Percentiles rank a stretch among this genome's conserved stretches.
Evolutionary conservation across 257 asterid genomes (phyloP).

Genomic region (Solanum tarapatanum): DNA sequence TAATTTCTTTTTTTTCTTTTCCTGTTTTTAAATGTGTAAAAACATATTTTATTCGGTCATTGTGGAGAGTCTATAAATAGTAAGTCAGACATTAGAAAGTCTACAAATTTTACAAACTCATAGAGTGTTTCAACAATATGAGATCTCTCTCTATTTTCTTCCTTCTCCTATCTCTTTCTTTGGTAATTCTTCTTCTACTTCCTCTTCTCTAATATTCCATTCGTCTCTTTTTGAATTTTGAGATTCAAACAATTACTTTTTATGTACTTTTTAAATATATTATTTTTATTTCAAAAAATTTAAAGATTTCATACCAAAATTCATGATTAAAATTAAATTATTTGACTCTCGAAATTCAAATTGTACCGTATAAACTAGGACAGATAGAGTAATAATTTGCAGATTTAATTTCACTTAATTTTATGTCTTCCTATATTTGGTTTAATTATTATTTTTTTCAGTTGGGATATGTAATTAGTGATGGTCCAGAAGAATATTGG

Average conservation of each 20-base stretch:
- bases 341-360: too few species aligned
- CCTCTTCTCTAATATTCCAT: too few species aligned
- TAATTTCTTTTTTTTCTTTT: not conserved
- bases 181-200: constrained; percentile 10
- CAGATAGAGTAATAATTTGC: not conserved
- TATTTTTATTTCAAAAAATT: too few species aligned
- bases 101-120: not conserved
- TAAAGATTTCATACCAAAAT: too few species aligned
- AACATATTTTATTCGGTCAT: not conserved
- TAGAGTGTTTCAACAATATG: constrained; percentile 1
- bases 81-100: not conserved
- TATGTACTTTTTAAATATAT: rapidly evolving
- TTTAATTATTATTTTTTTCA: not conserved
- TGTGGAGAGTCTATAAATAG: not conserved
- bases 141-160: constrained; percentile 4
- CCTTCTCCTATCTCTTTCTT: constrained; percentile 19
- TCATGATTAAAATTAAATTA: too few species aligned
- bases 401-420: not conserved
- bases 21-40: not conserved
- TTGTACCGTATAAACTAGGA: not conserved
- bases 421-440: not conserved
- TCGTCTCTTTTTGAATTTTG: too few species aligned
- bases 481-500: constrained; percentile 49
- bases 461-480: constrained; percentile 31
- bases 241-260: too few species aligned